Conservation (phyloP, 2,329 filamentous ascomycete genomes). For the Aspergillus calidoustus region DNA sequence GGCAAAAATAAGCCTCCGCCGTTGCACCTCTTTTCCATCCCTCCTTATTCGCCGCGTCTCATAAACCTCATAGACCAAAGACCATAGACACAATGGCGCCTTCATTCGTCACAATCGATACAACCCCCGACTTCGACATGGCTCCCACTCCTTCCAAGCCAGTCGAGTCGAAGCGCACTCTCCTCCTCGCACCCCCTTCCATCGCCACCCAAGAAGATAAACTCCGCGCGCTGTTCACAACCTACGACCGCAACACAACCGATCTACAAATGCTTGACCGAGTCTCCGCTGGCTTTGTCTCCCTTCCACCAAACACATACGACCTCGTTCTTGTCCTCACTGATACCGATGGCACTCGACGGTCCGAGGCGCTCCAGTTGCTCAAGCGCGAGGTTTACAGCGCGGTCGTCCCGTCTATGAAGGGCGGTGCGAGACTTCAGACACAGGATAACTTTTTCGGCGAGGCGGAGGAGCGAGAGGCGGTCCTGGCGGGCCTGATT, state of each 20-base stretch:
- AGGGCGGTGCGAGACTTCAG: slow-evolving; percentile 28
- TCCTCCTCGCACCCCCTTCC: slow-evolving; percentile 88
- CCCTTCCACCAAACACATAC: slow-evolving; percentile 77
- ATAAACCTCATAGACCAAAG: not conserved
- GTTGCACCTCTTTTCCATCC: not conserved
- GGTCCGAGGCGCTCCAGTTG: slow-evolving; percentile 65
- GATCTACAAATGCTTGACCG: slow-evolving; percentile 99
- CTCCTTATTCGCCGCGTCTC: not conserved
- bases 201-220: slow-evolving; percentile 83
- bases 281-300: slow-evolving; percentile 77
- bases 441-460: slow-evolving; percentile 27
- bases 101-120: slow-evolving; percentile 54
- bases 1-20: not conserved
- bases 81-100: slow-evolving; percentile 19
- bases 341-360: slow-evolving; percentile 70
- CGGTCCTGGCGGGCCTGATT: slow-evolving; percentile 80
- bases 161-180: slow-evolving; percentile 59
- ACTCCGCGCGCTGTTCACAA: slow-evolving; percentile 70
- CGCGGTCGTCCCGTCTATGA: slow-evolving; percentile 65
- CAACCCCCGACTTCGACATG: slow-evolving; percentile 57
- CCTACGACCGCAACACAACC: slow-evolving; percentile 74
- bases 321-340: slow-evolving; percentile 83
- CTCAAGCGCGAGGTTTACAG: slow-evolving; percentile 71
- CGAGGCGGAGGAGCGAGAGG: slow-evolving; percentile 57
- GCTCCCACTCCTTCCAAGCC: slow-evolving; percentile 34